Conservation (phyloP, 495 filamentous ascomycete genomes). For the Podospora bellae-mahoneyi region DNA sequence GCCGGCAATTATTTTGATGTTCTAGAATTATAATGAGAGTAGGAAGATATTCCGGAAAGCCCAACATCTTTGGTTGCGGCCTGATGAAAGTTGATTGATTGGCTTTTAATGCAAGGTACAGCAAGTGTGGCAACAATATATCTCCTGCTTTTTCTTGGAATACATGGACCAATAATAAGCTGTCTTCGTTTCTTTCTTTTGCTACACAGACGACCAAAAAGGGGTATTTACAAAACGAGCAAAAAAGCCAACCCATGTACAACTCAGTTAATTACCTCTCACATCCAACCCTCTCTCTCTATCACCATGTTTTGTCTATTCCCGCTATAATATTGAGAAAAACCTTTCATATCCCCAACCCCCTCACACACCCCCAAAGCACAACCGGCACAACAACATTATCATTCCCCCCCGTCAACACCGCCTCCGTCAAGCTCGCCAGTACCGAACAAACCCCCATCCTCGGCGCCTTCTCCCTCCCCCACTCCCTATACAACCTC, state of each 20-base stretch:
- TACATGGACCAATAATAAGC: neutral
- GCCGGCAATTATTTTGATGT: neutral
- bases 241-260: neutral
- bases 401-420: slow-evolving; percentile 95
- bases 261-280: neutral
- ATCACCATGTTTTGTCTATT: neutral
- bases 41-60: neutral
- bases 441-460: slow-evolving; percentile 67
- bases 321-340: neutral
- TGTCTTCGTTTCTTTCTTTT: neutral
- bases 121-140: neutral
- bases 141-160: neutral
- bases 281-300: neutral
- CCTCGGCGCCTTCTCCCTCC: slow-evolving; percentile 49
- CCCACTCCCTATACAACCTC: slow-evolving; percentile 30
- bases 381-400: slow-evolving; percentile 97
- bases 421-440: slow-evolving; percentile 89
- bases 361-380: slow-evolving; percentile 84
- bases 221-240: neutral
- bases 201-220: neutral
- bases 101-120: neutral
- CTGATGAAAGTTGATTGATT: neutral
- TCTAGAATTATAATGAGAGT: neutral
- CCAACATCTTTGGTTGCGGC: neutral
- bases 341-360: slow-evolving; percentile 45